A percentile compares a stretch with the other conserved stretches of the same genome.
Evolutionary conservation across 805 yeast genomes (phyloP).

Genomic region (Pichia membranifaciens): DNA sequence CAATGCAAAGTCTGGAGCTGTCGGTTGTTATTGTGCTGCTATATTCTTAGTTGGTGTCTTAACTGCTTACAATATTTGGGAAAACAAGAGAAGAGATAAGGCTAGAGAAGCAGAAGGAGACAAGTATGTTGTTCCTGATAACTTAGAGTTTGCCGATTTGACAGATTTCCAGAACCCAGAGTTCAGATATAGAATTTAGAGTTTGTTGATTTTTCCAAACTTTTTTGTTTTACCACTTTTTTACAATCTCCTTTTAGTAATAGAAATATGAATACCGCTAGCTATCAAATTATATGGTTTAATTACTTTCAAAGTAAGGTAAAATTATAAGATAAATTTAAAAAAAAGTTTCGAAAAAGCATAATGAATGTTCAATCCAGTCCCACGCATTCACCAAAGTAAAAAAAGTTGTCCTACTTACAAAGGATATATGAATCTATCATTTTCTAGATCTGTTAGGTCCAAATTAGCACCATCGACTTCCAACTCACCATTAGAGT

Average conservation of each 20-base stretch:
- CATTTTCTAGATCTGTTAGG: conserved; percentile 48
- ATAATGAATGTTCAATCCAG: neutral
- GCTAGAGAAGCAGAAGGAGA: conserved; percentile 14
- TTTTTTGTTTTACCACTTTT: neutral
- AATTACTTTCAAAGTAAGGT: too few relatives aligned
- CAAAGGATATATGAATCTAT: conserved; percentile 46
- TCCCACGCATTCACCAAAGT: too few relatives aligned
- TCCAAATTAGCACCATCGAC: conserved; percentile 43
- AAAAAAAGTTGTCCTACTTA: neutral
- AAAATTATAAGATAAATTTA: neutral
- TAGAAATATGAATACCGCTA: too few relatives aligned
- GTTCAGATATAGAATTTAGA: conserved; percentile 1
- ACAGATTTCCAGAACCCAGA: conserved; percentile 4
- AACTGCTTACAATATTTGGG: conserved; percentile 25
- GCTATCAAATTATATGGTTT: too few relatives aligned
- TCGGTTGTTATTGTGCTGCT: conserved; percentile 37
- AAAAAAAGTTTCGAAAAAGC: neutral
- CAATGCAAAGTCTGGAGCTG: conserved; percentile 41
- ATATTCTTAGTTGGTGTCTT: conserved; percentile 32
- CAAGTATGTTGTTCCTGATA: conserved; percentile 26
- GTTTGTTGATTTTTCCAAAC: neutral
- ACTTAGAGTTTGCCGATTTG: conserved; percentile 32
- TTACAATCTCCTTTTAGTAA: neutral
- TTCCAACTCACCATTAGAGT: conserved; percentile 16
- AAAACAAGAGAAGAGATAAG: conserved; percentile 28